A percentile compares a stretch with the other conserved stretches of the same genome.
Conservation (phyloP, 768 basidiomycete species). For the Leccinum longicurvipes region DNA sequence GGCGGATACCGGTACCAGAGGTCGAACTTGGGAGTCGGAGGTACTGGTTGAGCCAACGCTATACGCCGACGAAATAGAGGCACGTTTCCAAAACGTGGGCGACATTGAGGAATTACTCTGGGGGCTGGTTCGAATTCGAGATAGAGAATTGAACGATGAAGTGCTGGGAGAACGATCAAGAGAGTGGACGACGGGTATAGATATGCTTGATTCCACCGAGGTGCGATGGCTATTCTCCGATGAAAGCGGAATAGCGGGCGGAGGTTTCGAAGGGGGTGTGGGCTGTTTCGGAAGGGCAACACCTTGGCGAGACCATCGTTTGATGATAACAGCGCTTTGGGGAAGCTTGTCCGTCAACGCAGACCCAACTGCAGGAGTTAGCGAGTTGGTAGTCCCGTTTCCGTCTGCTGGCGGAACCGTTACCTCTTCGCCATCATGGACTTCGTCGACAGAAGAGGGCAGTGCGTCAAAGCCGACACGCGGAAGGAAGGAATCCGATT, state of each 20-base stretch:
- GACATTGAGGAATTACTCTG: constrained; percentile 44
- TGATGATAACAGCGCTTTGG: constrained; percentile 26
- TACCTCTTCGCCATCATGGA: neutral
- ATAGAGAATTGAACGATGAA: constrained; percentile 36
- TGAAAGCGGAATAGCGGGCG: constrained; percentile 44
- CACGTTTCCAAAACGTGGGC: constrained; percentile 53
- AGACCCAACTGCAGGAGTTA: neutral
- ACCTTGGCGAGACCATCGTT: constrained; percentile 56
- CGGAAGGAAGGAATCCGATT: constrained; percentile 1
- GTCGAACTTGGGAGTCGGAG: constrained; percentile 34
- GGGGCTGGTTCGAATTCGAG: constrained; percentile 31
- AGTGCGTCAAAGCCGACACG: neutral
- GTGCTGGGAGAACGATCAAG: constrained; percentile 35
- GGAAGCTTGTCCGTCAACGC: constrained; percentile 29
- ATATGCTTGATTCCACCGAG: constrained; percentile 24
- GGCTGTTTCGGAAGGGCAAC: constrained; percentile 45
- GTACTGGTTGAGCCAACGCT: constrained; percentile 44
- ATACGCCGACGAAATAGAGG: constrained; percentile 47
- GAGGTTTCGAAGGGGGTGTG: constrained; percentile 59
- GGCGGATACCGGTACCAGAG: constrained; percentile 9
- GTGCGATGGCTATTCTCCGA: constrained; percentile 20
- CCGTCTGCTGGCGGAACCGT: neutral
- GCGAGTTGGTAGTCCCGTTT: neutral
- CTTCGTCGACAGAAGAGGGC: constrained; percentile 1
- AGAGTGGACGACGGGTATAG: constrained; percentile 31